A percentile compares a stretch with the other conserved stretches of the same genome.
Conservation (phyloP, 306 rosid species). For the Malus orientalis region DNA sequence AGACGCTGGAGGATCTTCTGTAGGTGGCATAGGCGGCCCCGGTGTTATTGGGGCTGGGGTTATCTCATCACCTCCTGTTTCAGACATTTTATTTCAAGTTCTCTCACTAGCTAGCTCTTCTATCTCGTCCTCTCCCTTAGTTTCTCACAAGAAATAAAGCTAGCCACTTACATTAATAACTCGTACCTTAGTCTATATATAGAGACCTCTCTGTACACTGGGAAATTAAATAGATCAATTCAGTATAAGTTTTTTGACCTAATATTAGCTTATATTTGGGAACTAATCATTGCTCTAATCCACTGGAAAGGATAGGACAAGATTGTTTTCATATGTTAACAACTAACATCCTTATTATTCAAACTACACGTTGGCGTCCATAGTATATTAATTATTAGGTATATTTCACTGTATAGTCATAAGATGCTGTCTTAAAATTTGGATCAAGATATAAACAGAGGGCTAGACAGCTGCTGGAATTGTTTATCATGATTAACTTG, state of each 20-base stretch:
- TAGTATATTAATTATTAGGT: neutral
- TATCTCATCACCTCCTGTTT: neutral
- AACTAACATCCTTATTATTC: neutral
- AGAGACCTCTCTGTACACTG: neutral
- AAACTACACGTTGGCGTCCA: conserved; percentile 1
- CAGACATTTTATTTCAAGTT: neutral
- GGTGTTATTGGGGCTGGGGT: neutral
- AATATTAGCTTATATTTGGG: neutral
- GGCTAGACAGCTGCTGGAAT: neutral
- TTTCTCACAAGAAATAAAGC: neutral
- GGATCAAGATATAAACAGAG: neutral
- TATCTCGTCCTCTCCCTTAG: neutral
- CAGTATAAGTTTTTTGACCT: conserved; percentile 1
- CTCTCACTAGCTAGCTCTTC: neutral
- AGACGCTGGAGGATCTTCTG: neutral
- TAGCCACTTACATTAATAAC: neutral
- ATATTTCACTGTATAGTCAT: neutral
- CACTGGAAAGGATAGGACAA: neutral
- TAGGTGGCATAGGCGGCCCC: neutral
- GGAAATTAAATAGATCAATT: neutral
- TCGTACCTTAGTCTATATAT: neutral
- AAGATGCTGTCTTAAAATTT: neutral
- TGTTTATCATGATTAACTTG: neutral
- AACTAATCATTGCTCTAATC: neutral
- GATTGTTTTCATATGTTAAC: neutral